Evolutionary conservation across 345 rosid genomes (phyloP).

Genomic region (Citrus sp.): DNA sequence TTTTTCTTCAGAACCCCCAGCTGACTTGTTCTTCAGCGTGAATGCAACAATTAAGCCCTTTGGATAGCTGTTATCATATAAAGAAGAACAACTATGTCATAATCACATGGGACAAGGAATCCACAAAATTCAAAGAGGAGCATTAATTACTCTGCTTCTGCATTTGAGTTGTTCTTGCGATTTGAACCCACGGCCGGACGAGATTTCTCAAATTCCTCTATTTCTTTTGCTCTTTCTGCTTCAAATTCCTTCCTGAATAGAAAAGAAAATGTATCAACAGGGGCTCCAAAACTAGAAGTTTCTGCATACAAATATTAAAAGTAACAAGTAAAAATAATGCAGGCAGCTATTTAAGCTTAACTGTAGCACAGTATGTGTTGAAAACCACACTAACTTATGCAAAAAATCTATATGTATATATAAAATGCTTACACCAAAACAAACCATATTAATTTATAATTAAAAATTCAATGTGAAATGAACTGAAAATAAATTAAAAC

Average conservation of each 20-base stretch:
- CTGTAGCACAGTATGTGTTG: neutral
- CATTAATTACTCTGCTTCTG: conserved; percentile 49
- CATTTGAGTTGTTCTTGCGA: conserved; percentile 40
- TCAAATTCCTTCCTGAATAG: conserved; percentile 82
- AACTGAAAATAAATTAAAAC: neutral
- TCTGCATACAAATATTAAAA: neutral
- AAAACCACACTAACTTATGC: neutral
- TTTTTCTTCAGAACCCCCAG: conserved; percentile 37
- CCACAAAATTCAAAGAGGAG: neutral
- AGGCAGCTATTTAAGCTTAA: no score
- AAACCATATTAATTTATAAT: neutral
- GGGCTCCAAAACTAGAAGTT: neutral
- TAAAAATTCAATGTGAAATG: no score
- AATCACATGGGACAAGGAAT: neutral
- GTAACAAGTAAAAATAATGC: no score
- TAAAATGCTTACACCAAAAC: neutral
- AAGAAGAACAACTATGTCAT: conserved; percentile 12
- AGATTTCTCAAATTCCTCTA: conserved; percentile 41
- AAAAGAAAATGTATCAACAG: neutral
- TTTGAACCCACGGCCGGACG: conserved; percentile 35
- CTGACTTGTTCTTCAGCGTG: conserved; percentile 46
- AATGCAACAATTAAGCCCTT: conserved; percentile 88
- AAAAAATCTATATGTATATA: neutral
- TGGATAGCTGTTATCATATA: conserved; percentile 54
- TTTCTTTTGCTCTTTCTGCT: conserved; percentile 52